Evolutionary conservation across 164 flowering plant genomes (phyloP), one percentile per base, ranked within the genome.

Genomic region (Sextonia rubra): DNA sequence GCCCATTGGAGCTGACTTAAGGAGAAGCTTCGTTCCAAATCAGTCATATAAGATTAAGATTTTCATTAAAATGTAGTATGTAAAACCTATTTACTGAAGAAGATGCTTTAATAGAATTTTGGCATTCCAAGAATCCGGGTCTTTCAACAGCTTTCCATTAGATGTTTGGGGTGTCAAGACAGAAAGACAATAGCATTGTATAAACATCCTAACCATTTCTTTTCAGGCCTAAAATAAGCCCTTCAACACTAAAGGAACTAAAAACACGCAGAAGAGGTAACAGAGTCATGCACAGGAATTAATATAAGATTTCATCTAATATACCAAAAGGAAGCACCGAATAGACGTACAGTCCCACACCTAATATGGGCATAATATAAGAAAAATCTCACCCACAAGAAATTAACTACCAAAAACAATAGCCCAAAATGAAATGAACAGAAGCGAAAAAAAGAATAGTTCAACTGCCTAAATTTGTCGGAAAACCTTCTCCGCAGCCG

Each of bases 401-500:
- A 64, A 14, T 25, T 5, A 64, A 11, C 44, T 18, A 64, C 37
- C 20, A 27, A 17, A 14, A 63, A 64, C 3, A 29, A 27, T n/a
- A 24, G 22, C 44, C n/a, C 15, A 27, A 64, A 26, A 20, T 15
- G 58, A 64, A 64, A 64, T 64, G 32, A 27, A 27, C 67, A 27
- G 3, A 14, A 56, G 27, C 12, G 58, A 52, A 15, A 52, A 52
- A 52, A 5, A 20, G n/a, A 20, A 52, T 4, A 15, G 58, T 15
- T 18, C 1, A 27, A 20, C 17, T 12, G n/a, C 12, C 56, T 71
- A 91, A 68, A 91, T 84, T 74, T 75, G 70, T 74, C 64, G 75
- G 67, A 93, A 83, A 69, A 91, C 93, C 83, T 83, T 93, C 76
- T n/a, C n/a, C n/a, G 97, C 98, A 1, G 99, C 97, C 0, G 87